Evolutionary conservation across 345 rosid genomes (phyloP), one percentile per base, ranked within the genome.

Genomic region (Salix exigua): DNA sequence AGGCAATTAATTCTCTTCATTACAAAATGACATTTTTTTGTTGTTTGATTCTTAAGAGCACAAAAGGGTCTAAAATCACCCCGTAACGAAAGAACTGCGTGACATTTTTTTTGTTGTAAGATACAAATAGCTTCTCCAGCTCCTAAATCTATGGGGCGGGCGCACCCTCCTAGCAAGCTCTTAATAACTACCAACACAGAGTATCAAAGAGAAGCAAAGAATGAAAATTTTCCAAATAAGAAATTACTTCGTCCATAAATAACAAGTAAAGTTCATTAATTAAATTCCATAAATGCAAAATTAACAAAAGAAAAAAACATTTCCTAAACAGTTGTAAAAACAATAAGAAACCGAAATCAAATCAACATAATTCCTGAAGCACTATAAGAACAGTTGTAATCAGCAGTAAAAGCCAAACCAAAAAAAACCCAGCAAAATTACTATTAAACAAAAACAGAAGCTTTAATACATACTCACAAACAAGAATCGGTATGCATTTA

Each of bases 61-160:
- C 55, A 69, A 67, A 66, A 58, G 73, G 60, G 14, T 76, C 71
- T 12, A 70, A 66, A 77, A 71, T 21, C 72, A 60, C n/a, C 40
- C 33, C 31, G 33, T 28, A 28, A 25, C 46, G 50, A 35, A 30
- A 62, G 35, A 14, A 74, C 51, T 23, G 17, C 37, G 30, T 8
- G 12, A 2, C 23, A 64, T 61, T 31, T 66, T 66, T 65, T 73
- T 76, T 11, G 53, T 68, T 40, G 44, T 40, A 40, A 40, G 44
- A 9, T 55, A 55, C 23, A 25, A 71, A 53, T 21, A 13, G 46
- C 51, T 48, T 40, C 8, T 38, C 66, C 70, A 74, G 44, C 14
- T 31, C 51, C 62, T 30, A 30, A 40, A 64, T 21, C 12, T 40
- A 40, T 40, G 44, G 11, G 44, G 7, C 35, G 35, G 35, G 35